A percentile compares a stretch with the other conserved stretches of the same genome.
phyloP scores from a whole-genome alignment of 768 basidiomycete genomes.

The Podaxis rugospora region DNA sequence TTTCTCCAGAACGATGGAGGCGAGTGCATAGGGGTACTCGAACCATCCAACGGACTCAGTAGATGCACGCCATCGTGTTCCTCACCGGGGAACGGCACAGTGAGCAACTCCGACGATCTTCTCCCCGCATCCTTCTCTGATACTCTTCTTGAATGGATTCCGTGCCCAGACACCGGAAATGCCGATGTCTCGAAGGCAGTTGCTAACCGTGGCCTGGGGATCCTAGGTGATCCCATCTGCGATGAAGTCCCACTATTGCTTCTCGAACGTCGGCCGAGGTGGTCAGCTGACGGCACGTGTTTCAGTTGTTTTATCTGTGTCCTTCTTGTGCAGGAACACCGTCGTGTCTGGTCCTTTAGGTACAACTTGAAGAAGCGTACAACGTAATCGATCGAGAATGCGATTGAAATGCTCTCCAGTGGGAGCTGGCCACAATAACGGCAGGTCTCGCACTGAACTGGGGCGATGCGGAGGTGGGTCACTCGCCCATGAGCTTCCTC shows the following conservation, averaged over 20 bases:
- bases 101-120: constrained; percentile 43
- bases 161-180: constrained; percentile 81
- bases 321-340: constrained; percentile 57
- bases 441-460: constrained; percentile 54
- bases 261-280: constrained; percentile 53
- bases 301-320: constrained; percentile 33
- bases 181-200: constrained; percentile 44
- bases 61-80: constrained; percentile 31
- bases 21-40: constrained; percentile 29
- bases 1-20: constrained; percentile 51
- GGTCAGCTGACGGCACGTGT: constrained; percentile 39
- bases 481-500: constrained; percentile 58
- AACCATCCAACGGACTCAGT: constrained; percentile 23
- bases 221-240: constrained; percentile 41
- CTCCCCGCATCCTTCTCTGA: constrained; percentile 63
- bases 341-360: constrained; percentile 49
- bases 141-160: constrained; percentile 66
- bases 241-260: constrained; percentile 51
- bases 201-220: constrained; percentile 45
- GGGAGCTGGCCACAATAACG: constrained; percentile 66
- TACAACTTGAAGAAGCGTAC: constrained; percentile 65
- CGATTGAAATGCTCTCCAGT: constrained; percentile 58
- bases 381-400: constrained; percentile 60
- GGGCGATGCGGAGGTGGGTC: constrained; percentile 55
- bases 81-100: constrained; percentile 40